A percentile compares a stretch with the other conserved stretches of the same genome.
Conservation (phyloP, 441 rosid species). For the Viola pubescens region DNA sequence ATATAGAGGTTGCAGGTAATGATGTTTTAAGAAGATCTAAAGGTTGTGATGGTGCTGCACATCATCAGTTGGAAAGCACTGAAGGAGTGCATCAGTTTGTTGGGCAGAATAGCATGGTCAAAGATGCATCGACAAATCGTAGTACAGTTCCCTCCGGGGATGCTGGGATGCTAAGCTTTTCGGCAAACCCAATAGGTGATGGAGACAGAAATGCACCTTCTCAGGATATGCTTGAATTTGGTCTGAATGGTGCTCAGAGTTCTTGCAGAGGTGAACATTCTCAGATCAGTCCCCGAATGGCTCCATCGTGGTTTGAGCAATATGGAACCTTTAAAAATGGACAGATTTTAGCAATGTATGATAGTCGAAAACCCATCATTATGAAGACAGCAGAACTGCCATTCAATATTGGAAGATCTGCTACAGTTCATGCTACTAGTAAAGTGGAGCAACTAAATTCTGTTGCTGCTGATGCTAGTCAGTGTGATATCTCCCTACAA, state of each 20-base stretch:
- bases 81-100: constrained; percentile 24
- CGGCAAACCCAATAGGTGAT: constrained; percentile 21
- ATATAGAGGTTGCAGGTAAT: constrained; percentile 36
- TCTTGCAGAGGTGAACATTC: constrained; percentile 35
- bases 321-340: constrained; percentile 61
- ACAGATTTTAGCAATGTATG: constrained; percentile 38
- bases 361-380: constrained; percentile 30
- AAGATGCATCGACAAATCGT: constrained; percentile 19
- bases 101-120: constrained; percentile 23
- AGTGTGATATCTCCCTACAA: constrained; percentile 22
- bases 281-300: constrained; percentile 62
- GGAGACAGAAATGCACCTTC: constrained; percentile 24
- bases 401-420: constrained; percentile 34
- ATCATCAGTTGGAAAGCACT: constrained; percentile 25
- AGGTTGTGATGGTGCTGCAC: constrained; percentile 29
- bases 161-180: constrained; percentile 31
- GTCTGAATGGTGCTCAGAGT: constrained; percentile 32
- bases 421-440: constrained; percentile 28
- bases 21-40: constrained; percentile 41
- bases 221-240: constrained; percentile 26
- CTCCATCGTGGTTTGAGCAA: constrained; percentile 72
- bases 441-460: constrained; percentile 29
- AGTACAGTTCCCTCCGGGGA: constrained; percentile 31
- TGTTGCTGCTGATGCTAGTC: constrained; percentile 24
- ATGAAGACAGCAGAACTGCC: constrained; percentile 35